Percentiles rank a stretch among this genome's conserved stretches.
Evolutionary conservation across 2,329 filamentous ascomycete species (phyloP).

Genomic region (Penicillium sp.): DNA sequence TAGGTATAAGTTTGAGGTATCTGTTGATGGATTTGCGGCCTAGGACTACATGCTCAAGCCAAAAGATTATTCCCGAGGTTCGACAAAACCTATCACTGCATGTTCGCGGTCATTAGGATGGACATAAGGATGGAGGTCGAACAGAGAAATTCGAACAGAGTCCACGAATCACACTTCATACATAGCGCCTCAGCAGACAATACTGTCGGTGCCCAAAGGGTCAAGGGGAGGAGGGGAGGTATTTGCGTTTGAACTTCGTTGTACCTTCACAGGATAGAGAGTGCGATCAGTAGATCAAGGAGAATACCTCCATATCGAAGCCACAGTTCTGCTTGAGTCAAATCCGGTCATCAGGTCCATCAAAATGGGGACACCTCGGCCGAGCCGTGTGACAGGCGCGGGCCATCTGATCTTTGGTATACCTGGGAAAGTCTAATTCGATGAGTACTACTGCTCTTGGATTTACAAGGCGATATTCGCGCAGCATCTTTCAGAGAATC

Average conservation of each 20-base stretch:
- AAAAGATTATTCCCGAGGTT: background rate
- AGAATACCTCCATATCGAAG: background rate
- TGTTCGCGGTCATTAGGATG: background rate
- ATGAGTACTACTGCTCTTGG: background rate
- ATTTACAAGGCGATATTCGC: background rate
- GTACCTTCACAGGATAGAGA: background rate
- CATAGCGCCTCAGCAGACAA: background rate
- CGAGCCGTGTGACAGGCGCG: conserved; percentile 14
- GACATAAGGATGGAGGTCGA: background rate
- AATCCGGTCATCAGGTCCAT: conserved; percentile 7
- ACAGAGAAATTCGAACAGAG: background rate
- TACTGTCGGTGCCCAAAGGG: background rate
- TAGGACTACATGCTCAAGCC: background rate
- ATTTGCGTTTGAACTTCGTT: background rate
- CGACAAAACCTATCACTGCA: no score
- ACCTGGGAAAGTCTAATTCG: background rate
- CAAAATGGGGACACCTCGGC: background rate
- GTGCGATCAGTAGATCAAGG: background rate
- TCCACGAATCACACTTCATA: background rate
- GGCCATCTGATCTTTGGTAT: conserved; percentile 10
- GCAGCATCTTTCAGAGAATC: background rate
- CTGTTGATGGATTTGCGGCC: background rate
- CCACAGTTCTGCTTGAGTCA: background rate
- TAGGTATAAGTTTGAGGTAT: background rate
- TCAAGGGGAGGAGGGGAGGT: background rate